Conservation (phyloP, 345 rosid genomes). For the Corchorus capsularis region DNA sequence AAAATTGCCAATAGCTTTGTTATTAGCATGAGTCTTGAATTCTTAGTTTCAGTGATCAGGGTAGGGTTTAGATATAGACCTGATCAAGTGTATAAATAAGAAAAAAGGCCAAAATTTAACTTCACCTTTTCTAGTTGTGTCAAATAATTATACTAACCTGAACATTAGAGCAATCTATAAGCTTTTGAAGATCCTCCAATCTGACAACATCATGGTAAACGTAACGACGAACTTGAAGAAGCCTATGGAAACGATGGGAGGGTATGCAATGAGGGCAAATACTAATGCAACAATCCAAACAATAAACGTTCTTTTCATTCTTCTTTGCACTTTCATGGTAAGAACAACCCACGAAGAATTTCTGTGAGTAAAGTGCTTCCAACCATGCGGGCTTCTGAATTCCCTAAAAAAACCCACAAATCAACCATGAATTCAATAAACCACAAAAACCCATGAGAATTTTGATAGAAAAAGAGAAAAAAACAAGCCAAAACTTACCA, state of each 20-base stretch:
- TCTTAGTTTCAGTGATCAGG: too few species aligned
- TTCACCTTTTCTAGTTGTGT: background rate
- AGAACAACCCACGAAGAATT: constrained; percentile 75
- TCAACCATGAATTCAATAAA: background rate
- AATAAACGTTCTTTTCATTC: constrained; percentile 89
- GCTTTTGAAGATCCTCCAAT: constrained; percentile 87
- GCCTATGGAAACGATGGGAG: constrained; percentile 80
- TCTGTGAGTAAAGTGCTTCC: constrained; percentile 79
- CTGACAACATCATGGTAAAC: constrained; percentile 97
- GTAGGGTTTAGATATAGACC: too few species aligned
- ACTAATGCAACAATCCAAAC: constrained; percentile 89
- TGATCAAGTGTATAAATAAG: too few species aligned
- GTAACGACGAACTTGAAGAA: constrained; percentile 94
- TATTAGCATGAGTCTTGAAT: too few species aligned
- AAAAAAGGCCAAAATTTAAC: background rate
- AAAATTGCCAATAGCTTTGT: background rate
- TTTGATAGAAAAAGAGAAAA: constrained; percentile 14
- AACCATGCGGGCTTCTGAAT: constrained; percentile 91
- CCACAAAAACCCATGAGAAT: background rate
- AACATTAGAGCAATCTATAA: constrained; percentile 91
- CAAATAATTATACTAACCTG: constrained; percentile 46
- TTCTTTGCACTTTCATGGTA: constrained; percentile 82
- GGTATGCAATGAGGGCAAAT: constrained; percentile 94
- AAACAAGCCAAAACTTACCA: constrained; percentile 70
- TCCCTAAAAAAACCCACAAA: constrained; percentile 44